Evolutionary conservation across 371 early-diverging fungal genomes (phyloP), one percentile per base, ranked within the genome.

Genomic region (Mucor sp.): DNA sequence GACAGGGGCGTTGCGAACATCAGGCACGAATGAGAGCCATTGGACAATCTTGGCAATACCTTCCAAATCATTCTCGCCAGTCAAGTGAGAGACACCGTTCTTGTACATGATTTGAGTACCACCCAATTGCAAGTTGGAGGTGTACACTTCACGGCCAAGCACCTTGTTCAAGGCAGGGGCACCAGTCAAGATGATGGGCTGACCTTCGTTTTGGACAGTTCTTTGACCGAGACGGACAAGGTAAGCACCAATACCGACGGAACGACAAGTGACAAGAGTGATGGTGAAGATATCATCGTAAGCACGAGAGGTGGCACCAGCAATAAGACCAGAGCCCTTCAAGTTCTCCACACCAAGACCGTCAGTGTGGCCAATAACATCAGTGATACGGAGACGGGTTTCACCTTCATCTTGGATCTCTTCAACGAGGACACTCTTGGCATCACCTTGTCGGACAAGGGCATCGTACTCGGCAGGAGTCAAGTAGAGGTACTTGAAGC

Each of bases 221-320:
- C 99, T 93, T 78, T 98, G 97, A 63, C 99, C 99, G 72, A 99
- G 91, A 70, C 98, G 96, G 61, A 97, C 98, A 64, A 99, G 88
- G 85, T 99, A 99, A 23, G 99, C 99, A 76, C 99, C 99, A 71
- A 99, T 99, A 81, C 97, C 98, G 41, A 99, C 99, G 44, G 97
- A 96, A 61, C 99, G 91, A 77, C 99, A 97, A 4, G 99, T 97
- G 23, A 99, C 99, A 63, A 99, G 84, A 9, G 98, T 97, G 39
- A 97, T 83, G 25, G 99, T 99, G 76, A 99, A 98, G 72, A 97
- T 97, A 67, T 96, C 95, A 43, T 97, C 91, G 81, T 99, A 99
- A 6, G 99, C 98, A 64, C 90, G 86, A 39, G 94, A 90, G 30
- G 99, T 99, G 62, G 92, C 98, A 65, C 97, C 98, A n/a, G 99